Conservation (phyloP, 2,329 filamentous ascomycete genomes). For the Penicillium capsulatum region DNA sequence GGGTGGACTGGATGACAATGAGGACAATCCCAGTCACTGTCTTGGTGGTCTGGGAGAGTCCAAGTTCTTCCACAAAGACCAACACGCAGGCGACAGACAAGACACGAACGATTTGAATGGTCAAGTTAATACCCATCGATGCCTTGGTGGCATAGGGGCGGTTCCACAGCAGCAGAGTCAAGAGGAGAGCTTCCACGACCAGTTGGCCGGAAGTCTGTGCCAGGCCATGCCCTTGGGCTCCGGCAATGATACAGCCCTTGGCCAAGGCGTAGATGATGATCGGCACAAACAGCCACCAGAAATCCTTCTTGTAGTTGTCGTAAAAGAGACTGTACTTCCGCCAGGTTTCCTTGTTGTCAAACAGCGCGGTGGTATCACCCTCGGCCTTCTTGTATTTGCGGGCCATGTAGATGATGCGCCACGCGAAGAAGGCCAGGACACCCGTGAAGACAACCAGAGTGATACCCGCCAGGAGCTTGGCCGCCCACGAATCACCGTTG, state of each 20-base stretch:
- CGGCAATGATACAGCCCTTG: conserved; percentile 81
- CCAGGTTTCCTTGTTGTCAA: conserved; percentile 87
- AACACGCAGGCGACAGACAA: conserved; percentile 85
- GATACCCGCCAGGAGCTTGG: conserved; percentile 74
- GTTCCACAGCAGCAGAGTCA: conserved; percentile 74
- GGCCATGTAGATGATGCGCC: conserved; percentile 75
- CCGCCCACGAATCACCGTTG: conserved; percentile 88
- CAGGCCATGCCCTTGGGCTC: conserved; percentile 78
- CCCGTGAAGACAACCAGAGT: conserved; percentile 77
- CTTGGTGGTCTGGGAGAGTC: conserved; percentile 84
- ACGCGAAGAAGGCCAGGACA: conserved; percentile 76
- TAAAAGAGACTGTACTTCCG: conserved; percentile 97
- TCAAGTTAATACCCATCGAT: conserved; percentile 87
- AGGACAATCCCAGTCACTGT: conserved; percentile 90
- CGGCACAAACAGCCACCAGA: conserved; percentile 97
- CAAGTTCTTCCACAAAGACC: conserved; percentile 89
- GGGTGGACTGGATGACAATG: conserved; percentile 80
- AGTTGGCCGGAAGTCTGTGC: conserved; percentile 75
- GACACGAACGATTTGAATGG: conserved; percentile 83
- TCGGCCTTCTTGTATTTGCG: conserved; percentile 68
- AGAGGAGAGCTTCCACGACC: conserved; percentile 73
- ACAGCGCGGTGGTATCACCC: conserved; percentile 69
- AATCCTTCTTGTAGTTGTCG: conserved; percentile 87
- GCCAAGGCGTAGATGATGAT: conserved; percentile 84
- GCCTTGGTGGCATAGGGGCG: conserved; percentile 83